Percentiles rank a stretch among this genome's conserved stretches.
Conservation (phyloP, 352 stramenopile genomes). For the Globisporangium heterothallicum region DNA sequence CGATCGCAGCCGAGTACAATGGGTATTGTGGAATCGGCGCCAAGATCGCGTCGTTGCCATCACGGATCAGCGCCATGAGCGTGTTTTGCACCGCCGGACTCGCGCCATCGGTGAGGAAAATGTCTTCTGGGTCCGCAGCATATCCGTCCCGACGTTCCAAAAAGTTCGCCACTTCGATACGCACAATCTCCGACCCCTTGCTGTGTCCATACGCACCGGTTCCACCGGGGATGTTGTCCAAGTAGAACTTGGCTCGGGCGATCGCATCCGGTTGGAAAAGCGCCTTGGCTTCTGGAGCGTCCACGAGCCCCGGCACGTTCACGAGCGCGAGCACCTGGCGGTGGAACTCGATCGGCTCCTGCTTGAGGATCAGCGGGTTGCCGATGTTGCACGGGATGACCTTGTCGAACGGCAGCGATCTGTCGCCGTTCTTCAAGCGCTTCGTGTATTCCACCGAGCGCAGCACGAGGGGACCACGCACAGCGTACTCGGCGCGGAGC, state of each 20-base stretch:
- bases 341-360: slow-evolving; percentile 93
- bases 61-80: slow-evolving; percentile 88
- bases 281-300: slow-evolving; percentile 66
- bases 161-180: slow-evolving; percentile 89
- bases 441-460: slow-evolving; percentile 73
- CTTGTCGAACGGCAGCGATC: slow-evolving; percentile 86
- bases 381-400: slow-evolving; percentile 98
- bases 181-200: slow-evolving; percentile 84
- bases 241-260: slow-evolving; percentile 82
- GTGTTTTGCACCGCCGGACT: slow-evolving; percentile 93
- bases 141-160: slow-evolving; percentile 87
- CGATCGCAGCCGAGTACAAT: slow-evolving; percentile 97
- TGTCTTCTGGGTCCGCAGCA: slow-evolving; percentile 89
- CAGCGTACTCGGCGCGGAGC: slow-evolving; percentile 82
- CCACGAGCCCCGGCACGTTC: slow-evolving; percentile 84
- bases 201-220: slow-evolving; percentile 92
- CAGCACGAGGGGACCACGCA: slow-evolving; percentile 83
- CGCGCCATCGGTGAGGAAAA: slow-evolving; percentile 97
- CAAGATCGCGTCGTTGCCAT: slow-evolving; percentile 88
- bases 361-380: slow-evolving; percentile 95
- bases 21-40: slow-evolving; percentile 99
- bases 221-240: slow-evolving; percentile 81
- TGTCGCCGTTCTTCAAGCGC: slow-evolving; percentile 55
- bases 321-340: slow-evolving; percentile 90
- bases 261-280: slow-evolving; percentile 88